Evolutionary conservation across 2,329 filamentous ascomycete genomes (phyloP), one percentile per base, ranked within the genome.

Genomic region (Colletotrichum ledebouriae): DNA sequence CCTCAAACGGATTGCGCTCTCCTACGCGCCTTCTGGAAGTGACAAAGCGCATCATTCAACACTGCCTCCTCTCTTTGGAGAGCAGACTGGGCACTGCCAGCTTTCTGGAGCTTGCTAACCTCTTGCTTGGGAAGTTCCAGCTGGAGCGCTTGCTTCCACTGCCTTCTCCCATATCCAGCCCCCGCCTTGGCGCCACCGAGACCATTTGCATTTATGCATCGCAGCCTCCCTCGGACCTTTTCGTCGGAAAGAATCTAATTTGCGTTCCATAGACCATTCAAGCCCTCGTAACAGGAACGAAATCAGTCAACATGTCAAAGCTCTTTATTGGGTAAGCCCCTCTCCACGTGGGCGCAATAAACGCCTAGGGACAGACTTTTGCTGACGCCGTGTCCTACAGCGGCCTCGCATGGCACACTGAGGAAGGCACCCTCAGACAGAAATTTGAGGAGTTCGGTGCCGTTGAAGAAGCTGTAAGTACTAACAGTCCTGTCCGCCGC

Each of bases 331-430:
- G 94, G 94, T 97, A 86, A 84, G 91, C 78, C 34, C 47, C 60
- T 41, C 63, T 69, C 37, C 17, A 50, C 7, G 22, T 52, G 53
- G 17, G 41, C 37, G 15, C 42, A 61, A 12, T 2, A 15, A 55
- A 11, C 49, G 47, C 61, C 20, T 60, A 13, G 59, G 55, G 41
- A 22, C 15, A 7, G 46, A 33, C 10, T 62, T 70, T 69, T 66
- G 59, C 65, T 68, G 50, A 72, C 63, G 25, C 57, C 29, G 20
- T 22, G 15, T 42, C 46, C 15, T 47, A 22, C 64, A 97, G 95
- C 78, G 96, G 96, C 87, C 94, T 99, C 74, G 94, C 96, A 77
- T 99, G 96, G 96, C 94, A 98, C 85, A 99, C 96, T 72, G 94
- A 97, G 81, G 95, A 98, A 82, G 83, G 84, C 50, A 94, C 93